Evolutionary conservation across 2,329 filamentous ascomycete genomes (phyloP), one percentile per base, ranked within the genome.

Genomic region (Gaeumannomyces sp.): DNA sequence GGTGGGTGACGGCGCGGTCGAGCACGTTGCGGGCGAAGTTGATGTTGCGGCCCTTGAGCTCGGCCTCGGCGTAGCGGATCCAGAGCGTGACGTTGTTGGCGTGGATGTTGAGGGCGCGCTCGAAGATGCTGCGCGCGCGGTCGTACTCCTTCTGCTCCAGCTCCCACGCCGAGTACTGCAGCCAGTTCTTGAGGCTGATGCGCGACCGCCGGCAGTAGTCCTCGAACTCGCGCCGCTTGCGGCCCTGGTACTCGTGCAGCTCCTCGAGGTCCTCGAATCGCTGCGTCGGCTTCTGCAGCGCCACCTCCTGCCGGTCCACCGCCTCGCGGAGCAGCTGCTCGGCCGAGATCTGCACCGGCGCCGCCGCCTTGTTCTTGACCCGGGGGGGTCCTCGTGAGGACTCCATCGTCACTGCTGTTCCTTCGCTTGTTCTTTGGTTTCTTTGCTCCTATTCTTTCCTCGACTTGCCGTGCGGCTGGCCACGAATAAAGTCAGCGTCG

Each of bases 291-390:
- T 92, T 92, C 77, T 97, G 90, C 64, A 98, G 81, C 57, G 87
- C 86, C 45, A 89, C 88, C 79, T 99, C 95, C 79, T 98, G 95
- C 67, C 95, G 88, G 78, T 99, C 95, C 69, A 98, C 95, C 69
- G 95, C 95, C 81, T 99, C 95, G 71, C 95, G 91, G 59, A 99
- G 88, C 68, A 99, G 89, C 81, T 99, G 95, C 79, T 99, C 95
- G 70, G 95, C 95, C 70, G 91, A 96, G 76, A 99, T 97, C 80
- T 98, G 89, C 65, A 91, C 82, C 57, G 90, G 92, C 79, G 94
- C 94, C 1, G 95, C 85, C 69, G 91, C 92, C 89, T 99, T 99
- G 83, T 99, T 98, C 79, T 98, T 98, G 83, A 99, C 95, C 85
- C 93, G 85, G 16, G 95, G 94, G 66, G 95, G 94, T 72, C 94